Conservation (phyloP, 129 eudicot species). For the Centaurea solstitialis region DNA sequence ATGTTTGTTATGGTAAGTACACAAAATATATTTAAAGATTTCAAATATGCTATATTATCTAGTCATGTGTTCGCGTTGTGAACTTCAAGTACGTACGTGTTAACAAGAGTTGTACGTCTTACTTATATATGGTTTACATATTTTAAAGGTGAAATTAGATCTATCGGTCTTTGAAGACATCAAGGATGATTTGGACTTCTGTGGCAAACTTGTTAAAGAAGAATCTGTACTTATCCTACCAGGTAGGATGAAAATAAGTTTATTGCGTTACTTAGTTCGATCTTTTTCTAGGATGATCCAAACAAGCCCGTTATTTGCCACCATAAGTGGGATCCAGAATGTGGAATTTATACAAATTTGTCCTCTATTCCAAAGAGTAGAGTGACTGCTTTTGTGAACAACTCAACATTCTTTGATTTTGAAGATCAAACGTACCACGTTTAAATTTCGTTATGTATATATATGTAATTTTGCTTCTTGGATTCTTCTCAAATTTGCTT, state of each 20-base stretch:
- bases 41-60: neutral
- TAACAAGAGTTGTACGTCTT: neutral
- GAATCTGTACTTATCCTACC: conserved; percentile 66
- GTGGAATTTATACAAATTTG: no score
- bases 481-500: neutral
- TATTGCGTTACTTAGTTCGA: no score
- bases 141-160: conserved; percentile 53
- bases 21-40: neutral
- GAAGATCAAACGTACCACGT: no score
- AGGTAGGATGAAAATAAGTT: conserved; percentile 32
- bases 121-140: neutral
- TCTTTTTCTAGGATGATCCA: neutral
- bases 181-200: conserved; percentile 65
- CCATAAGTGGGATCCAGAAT: no score
- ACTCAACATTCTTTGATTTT: no score
- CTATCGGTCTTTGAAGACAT: conserved; percentile 46
- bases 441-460: no score
- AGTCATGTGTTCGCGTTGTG: neutral
- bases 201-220: conserved; percentile 61
- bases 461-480: neutral
- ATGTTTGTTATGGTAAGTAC: conserved; percentile 74
- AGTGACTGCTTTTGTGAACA: no score
- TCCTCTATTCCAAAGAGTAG: no score
- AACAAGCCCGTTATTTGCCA: no score
- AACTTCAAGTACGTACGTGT: neutral